A percentile compares a stretch with the other conserved stretches of the same genome.
phyloP scores from a whole-genome alignment of 148 eudicot genomes.

The Persicaria maculosa region DNA sequence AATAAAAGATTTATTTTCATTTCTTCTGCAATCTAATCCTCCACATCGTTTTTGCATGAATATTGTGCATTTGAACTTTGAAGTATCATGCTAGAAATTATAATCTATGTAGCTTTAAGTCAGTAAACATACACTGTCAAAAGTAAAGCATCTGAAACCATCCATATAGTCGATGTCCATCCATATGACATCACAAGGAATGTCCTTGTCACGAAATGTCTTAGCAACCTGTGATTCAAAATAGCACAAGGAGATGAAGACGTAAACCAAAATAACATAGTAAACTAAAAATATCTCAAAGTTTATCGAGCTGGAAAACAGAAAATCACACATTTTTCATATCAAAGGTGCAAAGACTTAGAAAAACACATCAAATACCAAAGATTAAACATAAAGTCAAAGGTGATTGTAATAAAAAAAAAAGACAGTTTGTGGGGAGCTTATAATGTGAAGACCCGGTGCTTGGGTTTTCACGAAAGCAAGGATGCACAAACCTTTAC shows the following conservation, averaged over 20 bases:
- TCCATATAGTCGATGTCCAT: conserved; percentile 99
- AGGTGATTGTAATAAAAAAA: no score
- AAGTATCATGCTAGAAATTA: not conserved
- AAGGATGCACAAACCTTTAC: not conserved
- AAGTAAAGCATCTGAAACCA: conserved; percentile 95
- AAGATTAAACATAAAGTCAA: not conserved
- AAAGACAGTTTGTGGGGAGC: not conserved
- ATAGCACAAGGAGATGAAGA: not conserved
- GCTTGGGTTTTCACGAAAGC: not conserved
- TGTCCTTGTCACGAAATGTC: conserved; percentile 71
- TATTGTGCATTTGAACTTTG: not conserved
- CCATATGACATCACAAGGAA: conserved; percentile 99
- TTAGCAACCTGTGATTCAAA: conserved; percentile 59
- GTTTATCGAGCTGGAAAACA: not conserved
- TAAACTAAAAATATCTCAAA: not conserved
- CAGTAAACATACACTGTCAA: conserved; percentile 33
- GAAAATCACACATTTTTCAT: not conserved
- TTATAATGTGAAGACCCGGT: not conserved
- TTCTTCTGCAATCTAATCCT: not conserved
- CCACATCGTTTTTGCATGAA: not conserved
- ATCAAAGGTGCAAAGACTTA: not conserved
- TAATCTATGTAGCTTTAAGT: not conserved
- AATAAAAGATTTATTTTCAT: not conserved
- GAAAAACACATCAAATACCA: not conserved
- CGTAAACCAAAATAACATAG: not conserved